These are phyloP conservation scores for Sphaerostilbella broomeana DNA, from an alignment of 2,329 filamentous ascomycete species.

Conservation along the genomic window DNA sequence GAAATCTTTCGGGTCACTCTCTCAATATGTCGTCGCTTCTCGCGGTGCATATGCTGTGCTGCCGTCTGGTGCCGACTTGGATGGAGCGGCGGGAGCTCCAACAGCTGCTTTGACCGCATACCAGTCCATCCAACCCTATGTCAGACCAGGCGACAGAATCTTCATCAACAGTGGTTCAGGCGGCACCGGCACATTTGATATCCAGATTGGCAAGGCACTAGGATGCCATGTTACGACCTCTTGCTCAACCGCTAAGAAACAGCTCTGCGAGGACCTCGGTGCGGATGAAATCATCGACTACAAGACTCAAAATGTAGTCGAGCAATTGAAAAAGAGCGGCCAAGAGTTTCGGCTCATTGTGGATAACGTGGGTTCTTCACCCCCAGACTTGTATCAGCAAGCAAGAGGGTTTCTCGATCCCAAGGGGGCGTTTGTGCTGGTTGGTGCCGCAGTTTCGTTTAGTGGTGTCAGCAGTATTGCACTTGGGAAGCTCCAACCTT, in stretches of 20 bases:
- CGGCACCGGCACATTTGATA: slow-evolving; percentile 53
- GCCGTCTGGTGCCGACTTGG: slow-evolving; percentile 32
- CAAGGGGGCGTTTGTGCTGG: slow-evolving; percentile 43
- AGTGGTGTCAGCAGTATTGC: slow-evolving; percentile 21
- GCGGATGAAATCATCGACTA: slow-evolving; percentile 63
- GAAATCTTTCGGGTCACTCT: slow-evolving; percentile 34
- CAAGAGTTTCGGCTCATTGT: slow-evolving; percentile 45
- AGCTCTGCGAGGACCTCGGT: slow-evolving; percentile 51
- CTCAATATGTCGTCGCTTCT: slow-evolving; percentile 34
- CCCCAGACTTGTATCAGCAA: slow-evolving; percentile 45
- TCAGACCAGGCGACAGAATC: slow-evolving; percentile 47
- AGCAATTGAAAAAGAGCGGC: slow-evolving; percentile 39
- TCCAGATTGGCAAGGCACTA: slow-evolving; percentile 58
- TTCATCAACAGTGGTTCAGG: slow-evolving; percentile 62
- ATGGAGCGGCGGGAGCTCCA: slow-evolving; percentile 37
- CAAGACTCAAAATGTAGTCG: slow-evolving; percentile 41
- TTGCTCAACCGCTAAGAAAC: slow-evolving; percentile 53
- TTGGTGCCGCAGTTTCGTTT: slow-evolving; percentile 35
- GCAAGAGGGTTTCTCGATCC: slow-evolving; percentile 44
- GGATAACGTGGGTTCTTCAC: slow-evolving; percentile 52
- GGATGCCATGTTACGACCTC: slow-evolving; percentile 55
- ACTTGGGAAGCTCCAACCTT: slow-evolving; percentile 23
- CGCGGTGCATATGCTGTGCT: slow-evolving; percentile 31
- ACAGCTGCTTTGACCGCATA: slow-evolving; percentile 44
- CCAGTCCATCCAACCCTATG: slow-evolving; percentile 40